Percentiles rank a stretch among this genome's conserved stretches.
phyloP scores from a whole-genome alignment of 1,284 basidiomycete genomes.

The Ceratobasidium sp. region DNA sequence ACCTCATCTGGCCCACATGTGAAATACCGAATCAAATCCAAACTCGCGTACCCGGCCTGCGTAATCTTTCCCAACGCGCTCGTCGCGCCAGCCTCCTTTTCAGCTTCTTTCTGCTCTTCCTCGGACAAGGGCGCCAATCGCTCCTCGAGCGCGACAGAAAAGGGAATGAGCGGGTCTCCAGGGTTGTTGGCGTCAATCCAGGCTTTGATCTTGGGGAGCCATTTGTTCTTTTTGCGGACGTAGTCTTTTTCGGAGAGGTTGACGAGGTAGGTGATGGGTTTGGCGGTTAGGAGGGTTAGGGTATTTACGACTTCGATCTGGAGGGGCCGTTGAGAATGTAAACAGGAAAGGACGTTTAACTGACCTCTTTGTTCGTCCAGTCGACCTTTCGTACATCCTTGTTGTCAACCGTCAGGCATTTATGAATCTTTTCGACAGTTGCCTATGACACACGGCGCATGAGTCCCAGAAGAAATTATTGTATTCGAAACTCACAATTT shows the following conservation, averaged over 20 bases:
- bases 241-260: conserved; percentile 98
- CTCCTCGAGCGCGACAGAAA: conserved; percentile 97
- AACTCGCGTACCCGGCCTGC: conserved; percentile 85
- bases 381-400: conserved; percentile 95
- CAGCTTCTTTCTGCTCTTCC: conserved; percentile 81
- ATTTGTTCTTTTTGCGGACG: conserved; percentile 99
- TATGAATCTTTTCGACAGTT: conserved; percentile 85
- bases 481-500: conserved; percentile 71
- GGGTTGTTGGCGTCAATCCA: conserved; percentile 99
- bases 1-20: conserved; percentile 98
- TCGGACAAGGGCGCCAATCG: conserved; percentile 76
- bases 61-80: conserved; percentile 91
- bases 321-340: not conserved
- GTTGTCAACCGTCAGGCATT: conserved; percentile 81
- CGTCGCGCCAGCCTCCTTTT: conserved; percentile 74
- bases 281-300: conserved; percentile 92
- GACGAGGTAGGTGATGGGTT: conserved; percentile 98
- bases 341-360: conserved; percentile 52
- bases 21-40: conserved; percentile 95
- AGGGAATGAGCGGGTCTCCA: conserved; percentile 95
- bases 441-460: conserved; percentile 62
- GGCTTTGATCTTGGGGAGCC: conserved; percentile 97
- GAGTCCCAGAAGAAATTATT: conserved; percentile 27
- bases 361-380: conserved; percentile 98
- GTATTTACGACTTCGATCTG: conserved; percentile 97